phyloP scores from a whole-genome alignment of 257 asterid species.

The Lycium barbarum region DNA sequence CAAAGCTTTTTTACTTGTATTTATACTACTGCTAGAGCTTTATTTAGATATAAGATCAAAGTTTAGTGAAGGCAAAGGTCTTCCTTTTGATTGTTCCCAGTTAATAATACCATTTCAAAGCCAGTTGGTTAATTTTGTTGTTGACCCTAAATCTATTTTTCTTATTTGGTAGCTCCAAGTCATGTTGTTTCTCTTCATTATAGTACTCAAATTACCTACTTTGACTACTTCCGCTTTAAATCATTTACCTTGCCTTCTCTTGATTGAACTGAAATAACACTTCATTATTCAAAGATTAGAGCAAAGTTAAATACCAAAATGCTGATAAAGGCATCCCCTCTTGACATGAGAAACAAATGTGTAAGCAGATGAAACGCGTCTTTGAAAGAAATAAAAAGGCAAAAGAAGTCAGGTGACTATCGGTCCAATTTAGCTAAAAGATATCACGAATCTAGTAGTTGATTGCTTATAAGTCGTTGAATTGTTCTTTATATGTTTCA shows the following conservation, averaged over 20 bases:
- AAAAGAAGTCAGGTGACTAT: background rate
- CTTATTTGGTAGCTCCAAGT: background rate
- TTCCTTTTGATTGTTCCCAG: slow-evolving; percentile 14
- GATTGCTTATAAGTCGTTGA: background rate
- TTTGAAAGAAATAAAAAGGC: no score
- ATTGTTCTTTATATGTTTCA: background rate
- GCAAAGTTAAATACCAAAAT: background rate
- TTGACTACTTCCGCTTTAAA: background rate
- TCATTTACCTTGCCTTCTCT: background rate
- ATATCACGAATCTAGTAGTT: background rate
- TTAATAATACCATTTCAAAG: background rate
- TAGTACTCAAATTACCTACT: background rate
- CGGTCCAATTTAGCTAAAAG: background rate
- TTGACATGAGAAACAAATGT: background rate
- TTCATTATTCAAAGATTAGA: background rate
- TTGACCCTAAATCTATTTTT: background rate
- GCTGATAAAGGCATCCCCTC: background rate
- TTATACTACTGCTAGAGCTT: background rate
- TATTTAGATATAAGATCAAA: slow-evolving; percentile 10
- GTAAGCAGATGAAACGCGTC: background rate
- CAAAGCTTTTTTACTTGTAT: slow-evolving; percentile 13
- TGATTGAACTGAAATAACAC: background rate
- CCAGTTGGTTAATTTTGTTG: background rate
- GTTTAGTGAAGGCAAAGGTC: slow-evolving; percentile 31
- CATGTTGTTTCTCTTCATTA: background rate